Evolutionary conservation across 1,284 basidiomycete species (phyloP).

Genomic region (Hypsizygus ulmarius): DNA sequence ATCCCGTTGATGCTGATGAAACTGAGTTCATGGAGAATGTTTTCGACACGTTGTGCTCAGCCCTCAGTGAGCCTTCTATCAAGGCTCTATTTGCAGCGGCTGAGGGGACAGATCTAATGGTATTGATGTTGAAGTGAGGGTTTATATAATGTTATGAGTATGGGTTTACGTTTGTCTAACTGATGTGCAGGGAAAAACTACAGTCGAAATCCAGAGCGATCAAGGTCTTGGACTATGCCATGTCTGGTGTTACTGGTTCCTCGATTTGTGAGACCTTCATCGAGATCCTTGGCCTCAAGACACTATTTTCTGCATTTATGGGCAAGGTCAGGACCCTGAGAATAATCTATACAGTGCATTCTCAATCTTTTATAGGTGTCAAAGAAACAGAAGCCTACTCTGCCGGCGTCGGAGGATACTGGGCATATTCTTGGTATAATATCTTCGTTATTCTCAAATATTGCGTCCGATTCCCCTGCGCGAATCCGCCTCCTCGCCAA

Average conservation of each 20-base stretch:
- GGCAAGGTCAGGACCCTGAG: slow-evolving; percentile 65
- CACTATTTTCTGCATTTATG: slow-evolving; percentile 90
- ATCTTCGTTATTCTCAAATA: slow-evolving; percentile 85
- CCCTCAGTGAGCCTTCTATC: slow-evolving; percentile 69
- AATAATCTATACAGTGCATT: background rate
- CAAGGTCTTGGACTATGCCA: slow-evolving; percentile 89
- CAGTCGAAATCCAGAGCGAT: slow-evolving; percentile 79
- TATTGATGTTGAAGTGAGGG: slow-evolving; percentile 89
- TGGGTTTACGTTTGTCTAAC: slow-evolving; percentile 12
- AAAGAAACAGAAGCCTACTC: slow-evolving; percentile 58
- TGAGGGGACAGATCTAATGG: slow-evolving; percentile 96
- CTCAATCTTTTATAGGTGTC: slow-evolving; percentile 33
- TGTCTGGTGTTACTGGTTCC: slow-evolving; percentile 78
- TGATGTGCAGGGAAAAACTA: slow-evolving; percentile 67
- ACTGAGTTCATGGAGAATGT: slow-evolving; percentile 97
- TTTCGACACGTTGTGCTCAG: slow-evolving; percentile 87
- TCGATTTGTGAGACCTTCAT: slow-evolving; percentile 85
- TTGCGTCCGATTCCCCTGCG: slow-evolving; percentile 80
- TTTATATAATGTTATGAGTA: slow-evolving; percentile 4
- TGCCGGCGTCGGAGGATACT: slow-evolving; percentile 76
- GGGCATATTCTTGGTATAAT: slow-evolving; percentile 89
- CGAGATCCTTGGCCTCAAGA: slow-evolving; percentile 84
- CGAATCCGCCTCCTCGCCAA: slow-evolving; percentile 88
- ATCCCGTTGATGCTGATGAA: slow-evolving; percentile 87
- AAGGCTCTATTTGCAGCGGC: slow-evolving; percentile 84